These are phyloP conservation scores for Hypoxylon sp. DNA, from an alignment of 2,329 filamentous ascomycete species.

Conservation along the genomic window DNA sequence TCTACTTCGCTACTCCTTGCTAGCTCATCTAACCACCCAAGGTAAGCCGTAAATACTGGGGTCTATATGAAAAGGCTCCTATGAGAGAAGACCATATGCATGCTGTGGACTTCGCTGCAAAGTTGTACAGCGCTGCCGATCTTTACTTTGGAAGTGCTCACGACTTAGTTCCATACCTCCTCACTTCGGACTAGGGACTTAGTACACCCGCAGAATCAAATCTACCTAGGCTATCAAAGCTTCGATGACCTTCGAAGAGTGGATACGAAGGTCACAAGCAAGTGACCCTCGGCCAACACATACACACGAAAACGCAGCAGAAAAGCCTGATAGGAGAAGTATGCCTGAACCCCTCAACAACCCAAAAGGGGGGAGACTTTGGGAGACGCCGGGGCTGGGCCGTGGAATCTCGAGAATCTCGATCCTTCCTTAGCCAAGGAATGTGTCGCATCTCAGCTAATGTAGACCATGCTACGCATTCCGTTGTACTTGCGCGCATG, in stretches of 20 bases:
- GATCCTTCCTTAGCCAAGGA: constrained; percentile 37
- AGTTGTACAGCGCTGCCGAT: constrained; percentile 22
- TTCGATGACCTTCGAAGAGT: constrained; percentile 3
- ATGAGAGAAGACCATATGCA: not conserved
- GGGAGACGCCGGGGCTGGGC: constrained; percentile 25
- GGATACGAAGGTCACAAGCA: constrained; percentile 12
- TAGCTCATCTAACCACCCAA: not conserved
- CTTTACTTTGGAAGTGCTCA: constrained; percentile 10
- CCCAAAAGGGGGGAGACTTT: constrained; percentile 12
- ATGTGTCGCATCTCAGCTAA: constrained; percentile 41
- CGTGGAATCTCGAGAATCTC: constrained; percentile 42
- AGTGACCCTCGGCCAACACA: constrained; percentile 8
- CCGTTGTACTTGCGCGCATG: constrained; percentile 20
- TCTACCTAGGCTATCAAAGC: constrained; percentile 12
- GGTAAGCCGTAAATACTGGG: not conserved
- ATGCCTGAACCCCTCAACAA: not conserved
- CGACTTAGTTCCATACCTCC: constrained; percentile 2
- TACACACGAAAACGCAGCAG: constrained; percentile 24
- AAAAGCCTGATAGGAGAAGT: constrained; percentile 4
- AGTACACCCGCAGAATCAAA: constrained; percentile 1
- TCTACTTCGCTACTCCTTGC: not conserved
- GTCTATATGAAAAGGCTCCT: not conserved
- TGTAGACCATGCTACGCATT: constrained; percentile 32
- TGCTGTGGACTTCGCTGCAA: not conserved
- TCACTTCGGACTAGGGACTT: constrained; percentile 12